Base-by-base conservation (phyloP, 2,329 filamentous ascomycete genomes). In the Ophiostoma australiae region DNA sequence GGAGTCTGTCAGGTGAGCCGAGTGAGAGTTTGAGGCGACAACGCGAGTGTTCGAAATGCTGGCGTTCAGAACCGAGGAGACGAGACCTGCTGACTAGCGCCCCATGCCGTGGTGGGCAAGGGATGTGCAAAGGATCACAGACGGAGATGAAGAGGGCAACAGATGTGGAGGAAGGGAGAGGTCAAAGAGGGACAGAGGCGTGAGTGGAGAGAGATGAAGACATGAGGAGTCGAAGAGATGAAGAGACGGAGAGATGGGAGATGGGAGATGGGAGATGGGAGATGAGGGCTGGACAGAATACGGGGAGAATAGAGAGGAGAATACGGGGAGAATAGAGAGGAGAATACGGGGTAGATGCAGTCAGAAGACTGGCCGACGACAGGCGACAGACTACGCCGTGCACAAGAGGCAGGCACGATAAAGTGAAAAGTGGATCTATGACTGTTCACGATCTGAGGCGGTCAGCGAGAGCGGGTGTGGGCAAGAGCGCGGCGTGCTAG, bases 381-480 rank as follows among this genome's bases (percentile, higher is more conserved):
- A 55, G 44, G 20, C n/a, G 52, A 55, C 52, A 10, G 23, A n/a
- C 44, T 11, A 48, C 44, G 17, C 1, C 5, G 5, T 48, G 15
- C 44, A 27, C 52, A 58, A 58, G 23, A 58, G n/a, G 23, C n/a
- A 58, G 10, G 23, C 52, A 27, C n/a, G n/a, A 27, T 58, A 17
- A 35, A 31, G 27, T 31, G 27, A 31, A 31, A 31, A 66, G 63
- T 66, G 63, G 63, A 66, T 39, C 35, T 41, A 23, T 39, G 15
- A 39, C 63, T n/a, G 35, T 63, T 70, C 63, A 67, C 67, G 70
- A 71, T 71, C 52, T 27, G 58, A 44, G 44, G 70, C 70, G 70
- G 70, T 72, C 70, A 70, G 70, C 68, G 52, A 67, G 70, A 35
- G 52, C 44, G 44, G 44, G 44, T 55, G 70, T n/a, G 61, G 39